Base-by-base conservation (phyloP, 2,329 filamentous ascomycete species). In the Colletotrichum lini region DNA sequence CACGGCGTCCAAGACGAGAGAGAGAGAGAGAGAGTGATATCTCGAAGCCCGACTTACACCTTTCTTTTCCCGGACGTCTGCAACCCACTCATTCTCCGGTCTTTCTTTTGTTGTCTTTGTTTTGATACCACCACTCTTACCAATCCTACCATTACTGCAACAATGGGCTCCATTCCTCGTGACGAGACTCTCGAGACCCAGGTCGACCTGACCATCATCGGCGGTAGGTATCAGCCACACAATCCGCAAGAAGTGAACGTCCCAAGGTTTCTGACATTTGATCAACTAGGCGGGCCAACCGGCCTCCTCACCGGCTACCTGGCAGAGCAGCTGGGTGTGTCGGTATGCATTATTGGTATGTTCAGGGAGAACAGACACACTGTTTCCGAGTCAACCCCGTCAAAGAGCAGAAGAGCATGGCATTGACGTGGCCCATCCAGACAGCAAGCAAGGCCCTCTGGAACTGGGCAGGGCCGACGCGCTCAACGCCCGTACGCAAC, bases 401-500 rank as follows among this genome's bases (percentile, higher is more conserved):
- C 30, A 9, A 8, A 30, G 6, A 30, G 2, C 30, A 30, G 30
- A 30, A 23, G 44, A 35, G 56, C 23, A 16, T 4, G 53, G 2
- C 5, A 18, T 2, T 53, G 42, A 73, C 42, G 42, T 13, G 4
- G 30, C 6, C 30, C n/a, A 21, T 5, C 2, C 2, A 85, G 84
- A 84, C 50, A 80, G 77, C 54, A 84, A 85, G 72, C 73, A 79
- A 1, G 77, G 76, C 0, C 79, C 81, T 0, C 74, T 87, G 4
- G 77, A 82, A 4, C 74, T 86, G 4, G 85, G 85, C 2, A 79
- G 85, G 23, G 85, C 85, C 47, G 85, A 87, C 75, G 85, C 85
- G 0, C 77, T 87, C 64, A 87, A 86, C 50, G 85, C 85, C 7
- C 80, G 85, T 12, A 86, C 84, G 0, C 85, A 87, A 50, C 85